phyloP scores from a whole-genome alignment of 129 eudicot genomes.

The Pittosporum tobira region DNA sequence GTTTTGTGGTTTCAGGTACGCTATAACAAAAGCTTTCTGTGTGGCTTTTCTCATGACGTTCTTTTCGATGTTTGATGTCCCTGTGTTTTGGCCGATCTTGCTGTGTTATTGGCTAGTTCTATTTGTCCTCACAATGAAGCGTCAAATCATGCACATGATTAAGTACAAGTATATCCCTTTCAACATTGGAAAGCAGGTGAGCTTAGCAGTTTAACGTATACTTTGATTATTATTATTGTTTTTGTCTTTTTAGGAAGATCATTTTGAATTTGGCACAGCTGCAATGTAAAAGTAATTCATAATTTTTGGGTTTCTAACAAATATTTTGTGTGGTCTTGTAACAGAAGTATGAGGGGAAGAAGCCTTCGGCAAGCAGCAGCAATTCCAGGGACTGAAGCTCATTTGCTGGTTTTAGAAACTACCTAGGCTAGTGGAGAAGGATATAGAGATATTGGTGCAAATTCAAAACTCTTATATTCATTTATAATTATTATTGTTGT shows the following conservation, averaged over 20 bases:
- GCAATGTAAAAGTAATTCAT: neutral
- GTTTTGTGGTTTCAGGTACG: slow-evolving; percentile 56
- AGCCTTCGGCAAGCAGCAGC: slow-evolving; percentile 32
- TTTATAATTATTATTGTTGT: too few species aligned
- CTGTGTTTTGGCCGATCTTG: slow-evolving; percentile 85
- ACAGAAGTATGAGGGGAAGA: slow-evolving; percentile 64
- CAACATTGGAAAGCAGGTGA: slow-evolving; percentile 75
- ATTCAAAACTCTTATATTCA: neutral
- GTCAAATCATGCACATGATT: slow-evolving; percentile 90
- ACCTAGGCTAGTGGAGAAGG: neutral
- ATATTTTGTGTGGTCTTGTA: neutral
- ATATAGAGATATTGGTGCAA: slow-evolving; percentile 1
- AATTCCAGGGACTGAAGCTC: slow-evolving; percentile 39
- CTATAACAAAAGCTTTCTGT: slow-evolving; percentile 76
- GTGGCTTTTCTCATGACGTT: slow-evolving; percentile 69
- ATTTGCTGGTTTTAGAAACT: neutral
- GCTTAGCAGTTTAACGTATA: neutral
- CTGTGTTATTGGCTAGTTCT: slow-evolving; percentile 71
- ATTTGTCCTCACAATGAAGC: slow-evolving; percentile 76
- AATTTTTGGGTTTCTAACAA: neutral
- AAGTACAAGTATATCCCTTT: slow-evolving; percentile 80
- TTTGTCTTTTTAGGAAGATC: neutral
- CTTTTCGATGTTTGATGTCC: slow-evolving; percentile 72
- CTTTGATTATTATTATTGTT: too few species aligned
- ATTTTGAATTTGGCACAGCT: neutral